Evolutionary conservation across 2,329 filamentous ascomycete genomes (phyloP).

Genomic region (Dactylellina haptotyla): DNA sequence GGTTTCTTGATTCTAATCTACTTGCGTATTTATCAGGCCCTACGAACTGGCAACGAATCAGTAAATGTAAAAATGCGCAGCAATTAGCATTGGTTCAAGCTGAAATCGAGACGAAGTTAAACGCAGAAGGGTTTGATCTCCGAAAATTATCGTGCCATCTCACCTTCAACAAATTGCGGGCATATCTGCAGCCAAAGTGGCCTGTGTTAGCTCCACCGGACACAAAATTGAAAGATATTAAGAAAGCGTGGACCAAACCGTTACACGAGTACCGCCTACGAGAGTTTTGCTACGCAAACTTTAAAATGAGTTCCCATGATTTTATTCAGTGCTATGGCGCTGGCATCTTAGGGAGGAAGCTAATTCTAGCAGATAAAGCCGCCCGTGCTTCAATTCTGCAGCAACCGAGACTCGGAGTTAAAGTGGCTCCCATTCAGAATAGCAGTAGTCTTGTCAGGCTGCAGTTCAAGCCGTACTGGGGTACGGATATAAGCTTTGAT

Average conservation of each 20-base stretch:
- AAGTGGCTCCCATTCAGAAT: not conserved
- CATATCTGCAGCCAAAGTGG: not conserved
- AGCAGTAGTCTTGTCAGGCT: not conserved
- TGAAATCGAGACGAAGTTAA: not conserved
- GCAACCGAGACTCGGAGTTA: not conserved
- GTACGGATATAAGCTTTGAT: not conserved
- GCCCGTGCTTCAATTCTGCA: not conserved
- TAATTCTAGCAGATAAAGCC: not conserved
- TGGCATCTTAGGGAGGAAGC: not conserved
- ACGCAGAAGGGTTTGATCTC: not conserved
- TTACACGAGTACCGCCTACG: not conserved
- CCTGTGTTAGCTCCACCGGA: not conserved
- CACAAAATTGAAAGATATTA: not conserved
- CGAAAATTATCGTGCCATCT: not conserved
- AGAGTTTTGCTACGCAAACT: not conserved
- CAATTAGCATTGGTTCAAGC: not conserved
- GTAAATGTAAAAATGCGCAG: not conserved
- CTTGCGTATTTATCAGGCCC: not conserved
- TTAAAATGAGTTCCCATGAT: not conserved
- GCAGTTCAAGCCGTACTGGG: not conserved
- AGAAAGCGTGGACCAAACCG: not conserved
- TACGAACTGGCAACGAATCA: not conserved
- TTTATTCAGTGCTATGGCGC: not conserved
- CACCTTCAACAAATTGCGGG: not conserved
- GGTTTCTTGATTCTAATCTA: too few species aligned